Conservation (phyloP, 441 rosid species). For the Capsella rubella region DNA sequence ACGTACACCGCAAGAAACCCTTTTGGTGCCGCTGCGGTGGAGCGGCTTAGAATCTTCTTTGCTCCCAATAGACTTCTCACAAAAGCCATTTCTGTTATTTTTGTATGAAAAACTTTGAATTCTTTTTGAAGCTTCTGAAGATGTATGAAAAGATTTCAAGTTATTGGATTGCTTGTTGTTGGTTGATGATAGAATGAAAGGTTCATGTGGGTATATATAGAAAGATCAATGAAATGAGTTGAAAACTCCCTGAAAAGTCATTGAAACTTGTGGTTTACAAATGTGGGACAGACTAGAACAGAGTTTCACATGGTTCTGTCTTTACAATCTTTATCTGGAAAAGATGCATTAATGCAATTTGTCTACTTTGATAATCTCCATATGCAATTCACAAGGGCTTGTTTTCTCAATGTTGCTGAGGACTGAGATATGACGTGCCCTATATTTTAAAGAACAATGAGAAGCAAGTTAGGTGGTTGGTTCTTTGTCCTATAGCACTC, state of each 20-base stretch:
- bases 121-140: neutral
- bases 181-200: slow-evolving; percentile 28
- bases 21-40: neutral
- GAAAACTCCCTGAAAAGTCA: neutral
- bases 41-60: slow-evolving; percentile 20
- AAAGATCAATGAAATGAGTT: slow-evolving; percentile 16
- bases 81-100: slow-evolving; percentile 36
- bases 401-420: slow-evolving; percentile 22
- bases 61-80: slow-evolving; percentile 36
- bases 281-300: slow-evolving; percentile 35
- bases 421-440: slow-evolving; percentile 3
- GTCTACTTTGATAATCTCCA: slow-evolving; percentile 4
- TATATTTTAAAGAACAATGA: neutral
- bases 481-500: slow-evolving; percentile 28
- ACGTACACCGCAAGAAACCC: slow-evolving; percentile 11
- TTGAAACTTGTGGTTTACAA: slow-evolving; percentile 30
- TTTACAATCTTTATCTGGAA: neutral
- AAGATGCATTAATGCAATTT: slow-evolving; percentile 21
- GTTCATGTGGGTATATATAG: slow-evolving; percentile 8
- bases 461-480: slow-evolving; percentile 16
- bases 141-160: slow-evolving; percentile 6
- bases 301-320: slow-evolving; percentile 41
- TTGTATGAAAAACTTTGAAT: slow-evolving; percentile 8
- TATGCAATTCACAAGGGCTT: slow-evolving; percentile 14
- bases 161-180: slow-evolving; percentile 27